Percentiles rank a stretch among this genome's conserved stretches.
Evolutionary conservation across 164 flowering plant genomes (phyloP).

Genomic region (Liriodendron chinense): DNA sequence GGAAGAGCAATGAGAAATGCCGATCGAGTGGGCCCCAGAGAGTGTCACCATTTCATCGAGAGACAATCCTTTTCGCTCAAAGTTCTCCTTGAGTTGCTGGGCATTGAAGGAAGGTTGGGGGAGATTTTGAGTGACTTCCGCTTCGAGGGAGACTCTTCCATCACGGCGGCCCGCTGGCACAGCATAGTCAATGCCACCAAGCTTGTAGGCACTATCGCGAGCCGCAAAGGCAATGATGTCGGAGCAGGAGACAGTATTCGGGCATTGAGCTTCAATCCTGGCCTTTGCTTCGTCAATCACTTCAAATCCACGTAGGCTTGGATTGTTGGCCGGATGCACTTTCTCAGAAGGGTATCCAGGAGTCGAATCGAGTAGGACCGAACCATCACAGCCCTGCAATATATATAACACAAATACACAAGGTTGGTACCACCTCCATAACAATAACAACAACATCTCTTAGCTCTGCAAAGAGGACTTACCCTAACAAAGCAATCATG

Average conservation of each 20-base stretch:
- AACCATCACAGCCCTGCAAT: constrained; percentile 57
- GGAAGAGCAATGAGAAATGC: constrained; percentile 11
- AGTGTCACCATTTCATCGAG: constrained; percentile 17
- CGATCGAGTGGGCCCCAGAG: constrained; percentile 15
- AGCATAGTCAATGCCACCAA: too few relatives aligned
- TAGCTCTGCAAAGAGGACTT: neutral
- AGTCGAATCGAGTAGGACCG: constrained; percentile 46
- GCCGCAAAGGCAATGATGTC: too few relatives aligned
- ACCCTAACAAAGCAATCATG: constrained; percentile 75
- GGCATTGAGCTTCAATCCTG: too few relatives aligned
- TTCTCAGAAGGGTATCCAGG: constrained; percentile 39
- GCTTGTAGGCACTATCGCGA: too few relatives aligned
- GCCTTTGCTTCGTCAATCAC: too few relatives aligned
- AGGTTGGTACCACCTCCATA: too few relatives aligned
- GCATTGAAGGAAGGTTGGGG: constrained; percentile 3
- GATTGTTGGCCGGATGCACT: constrained; percentile 34
- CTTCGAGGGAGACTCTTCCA: constrained; percentile 21
- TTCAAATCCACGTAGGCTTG: too few relatives aligned
- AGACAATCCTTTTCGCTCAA: constrained; percentile 10
- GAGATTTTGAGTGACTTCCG: constrained; percentile 13
- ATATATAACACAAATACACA: neutral
- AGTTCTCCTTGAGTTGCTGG: constrained; percentile 6
- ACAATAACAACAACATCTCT: too few relatives aligned
- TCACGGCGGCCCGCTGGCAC: too few relatives aligned
- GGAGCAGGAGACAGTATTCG: too few relatives aligned